Evolutionary conservation across 108 stramenopile genomes (phyloP), one percentile per base, ranked within the genome.

Genomic region (Nitzschia palea): DNA sequence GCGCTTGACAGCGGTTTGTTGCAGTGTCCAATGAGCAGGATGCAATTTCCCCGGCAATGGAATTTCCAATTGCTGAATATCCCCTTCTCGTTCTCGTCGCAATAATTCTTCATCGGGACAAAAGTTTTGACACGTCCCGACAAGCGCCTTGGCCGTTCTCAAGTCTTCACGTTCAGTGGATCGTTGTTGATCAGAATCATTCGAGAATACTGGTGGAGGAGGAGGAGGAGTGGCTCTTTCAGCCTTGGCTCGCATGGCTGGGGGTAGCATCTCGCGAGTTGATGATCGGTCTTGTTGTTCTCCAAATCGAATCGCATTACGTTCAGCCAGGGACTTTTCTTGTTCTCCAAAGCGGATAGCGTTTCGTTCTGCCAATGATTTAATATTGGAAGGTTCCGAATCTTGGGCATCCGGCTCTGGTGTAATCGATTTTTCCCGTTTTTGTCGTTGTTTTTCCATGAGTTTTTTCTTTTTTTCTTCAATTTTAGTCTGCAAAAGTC

Each of bases 41-140:
- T 95, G 90, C 9, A 95, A 34, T 6, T 56, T 64, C 23, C 88
- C 88, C 4, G 92, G 92, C 44, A 79, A 64, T 0, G 86, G 85
- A 18, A 86, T 75, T 63, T 95, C 94, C 40, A 95, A 62, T 26
- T 85, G 62, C 63, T 95, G 90, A 65, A 95, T 92, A 62, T 95
- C 94, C 26, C 77, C 75, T 50, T 95, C 94, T 10, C 73, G 62
- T 55, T 90, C 84, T 12, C 94, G 66, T 52, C 89, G 77, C 12
- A 85, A 8, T 52, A 95, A 68, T 59, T 95, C 94, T 30, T 90
- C 90, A 44, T 86, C 86, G 0, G 94, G 94, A 62, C 94, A 95
- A 87, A 92, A 91, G 56, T 77, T 63, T 31, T 26, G 43, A 37
- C 94, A 95, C 23, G 68, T 79, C 40, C 94, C 94, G 42, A 89